Evolutionary conservation across 177 flowering plant species (phyloP).

Genomic region (Tripterygium wilfordii): DNA sequence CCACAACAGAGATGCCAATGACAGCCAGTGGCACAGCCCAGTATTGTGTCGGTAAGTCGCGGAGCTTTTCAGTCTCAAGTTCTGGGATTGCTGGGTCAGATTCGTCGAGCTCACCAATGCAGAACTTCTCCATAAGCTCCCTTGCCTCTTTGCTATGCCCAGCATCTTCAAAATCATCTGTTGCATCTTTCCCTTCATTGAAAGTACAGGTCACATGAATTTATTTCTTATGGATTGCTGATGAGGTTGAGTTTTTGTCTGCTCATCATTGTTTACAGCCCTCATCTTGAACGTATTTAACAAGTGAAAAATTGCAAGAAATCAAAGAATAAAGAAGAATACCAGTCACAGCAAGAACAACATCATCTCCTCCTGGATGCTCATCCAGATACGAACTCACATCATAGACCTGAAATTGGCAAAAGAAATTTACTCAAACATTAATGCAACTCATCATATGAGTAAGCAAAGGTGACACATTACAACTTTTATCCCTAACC

Average conservation of each 20-base stretch:
- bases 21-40: constrained; percentile 60
- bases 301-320: too few relatives aligned
- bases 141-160: constrained; percentile 82
- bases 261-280: too few relatives aligned
- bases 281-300: too few relatives aligned
- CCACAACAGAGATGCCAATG: constrained; percentile 48
- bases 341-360: constrained; percentile 67
- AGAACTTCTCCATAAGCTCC: constrained; percentile 59
- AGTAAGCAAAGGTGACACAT: background rate
- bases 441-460: background rate
- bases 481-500: too few relatives aligned
- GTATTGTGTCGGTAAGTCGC: constrained; percentile 43
- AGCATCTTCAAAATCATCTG: constrained; percentile 92
- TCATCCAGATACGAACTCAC: constrained; percentile 76
- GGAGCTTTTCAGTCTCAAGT: constrained; percentile 31
- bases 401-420: constrained; percentile 61
- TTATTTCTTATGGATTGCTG: too few relatives aligned
- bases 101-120: constrained; percentile 75
- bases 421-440: background rate
- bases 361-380: constrained; percentile 93
- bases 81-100: constrained; percentile 39
- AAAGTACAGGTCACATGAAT: background rate
- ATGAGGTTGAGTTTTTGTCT: too few relatives aligned
- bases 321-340: too few relatives aligned
- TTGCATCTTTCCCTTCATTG: constrained; percentile 77